These are phyloP conservation scores for Didymella sp. DNA, from an alignment of 2,329 filamentous ascomycete species.

Conservation along the genomic window DNA sequence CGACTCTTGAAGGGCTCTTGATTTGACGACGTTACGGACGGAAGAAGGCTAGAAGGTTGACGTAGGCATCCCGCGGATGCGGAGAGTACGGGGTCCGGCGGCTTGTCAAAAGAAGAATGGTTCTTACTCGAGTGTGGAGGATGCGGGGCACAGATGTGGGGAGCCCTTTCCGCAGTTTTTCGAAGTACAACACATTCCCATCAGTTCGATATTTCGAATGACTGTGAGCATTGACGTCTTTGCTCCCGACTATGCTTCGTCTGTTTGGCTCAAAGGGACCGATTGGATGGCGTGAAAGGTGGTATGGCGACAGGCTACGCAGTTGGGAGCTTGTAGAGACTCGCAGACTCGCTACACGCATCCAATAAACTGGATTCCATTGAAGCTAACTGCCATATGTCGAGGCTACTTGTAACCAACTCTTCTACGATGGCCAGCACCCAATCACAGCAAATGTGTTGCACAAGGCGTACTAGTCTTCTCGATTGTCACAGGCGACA, in stretches of 20 bases:
- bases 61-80: background rate
- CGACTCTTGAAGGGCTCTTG: background rate
- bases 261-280: background rate
- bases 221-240: background rate
- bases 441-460: background rate
- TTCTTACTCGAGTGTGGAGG: background rate
- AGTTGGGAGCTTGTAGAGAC: background rate
- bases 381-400: background rate
- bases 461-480: background rate
- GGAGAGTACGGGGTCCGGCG: slow-evolving; percentile 2
- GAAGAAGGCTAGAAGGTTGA: background rate
- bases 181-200: slow-evolving; percentile 5
- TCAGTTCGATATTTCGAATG: background rate
- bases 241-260: background rate
- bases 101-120: background rate
- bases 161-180: background rate
- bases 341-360: background rate
- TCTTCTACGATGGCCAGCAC: background rate
- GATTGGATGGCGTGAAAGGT: background rate
- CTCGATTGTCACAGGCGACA: background rate
- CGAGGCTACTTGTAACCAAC: background rate
- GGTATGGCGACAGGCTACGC: background rate
- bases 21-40: background rate
- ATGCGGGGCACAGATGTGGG: slow-evolving; percentile 1
- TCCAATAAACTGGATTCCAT: background rate